Evolutionary conservation across 108 stramenopile species (phyloP).

Genomic region (Nitzschia sp.): DNA sequence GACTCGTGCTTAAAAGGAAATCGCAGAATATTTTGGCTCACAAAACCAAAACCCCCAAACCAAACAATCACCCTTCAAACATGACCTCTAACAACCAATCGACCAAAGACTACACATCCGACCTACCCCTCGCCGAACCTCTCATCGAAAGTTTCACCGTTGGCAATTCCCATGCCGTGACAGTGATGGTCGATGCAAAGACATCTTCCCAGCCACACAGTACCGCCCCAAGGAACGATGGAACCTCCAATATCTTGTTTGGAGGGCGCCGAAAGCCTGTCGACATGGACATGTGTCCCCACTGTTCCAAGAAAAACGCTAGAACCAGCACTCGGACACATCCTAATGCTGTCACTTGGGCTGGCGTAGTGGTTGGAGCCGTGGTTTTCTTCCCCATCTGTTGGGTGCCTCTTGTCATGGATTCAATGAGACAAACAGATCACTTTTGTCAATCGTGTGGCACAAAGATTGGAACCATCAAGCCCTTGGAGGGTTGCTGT

Average conservation of each 20-base stretch:
- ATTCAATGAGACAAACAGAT: constrained; percentile 31
- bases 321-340: constrained; percentile 22
- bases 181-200: constrained; percentile 10
- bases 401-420: constrained; percentile 32
- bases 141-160: constrained; percentile 2
- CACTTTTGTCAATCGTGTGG: constrained; percentile 29
- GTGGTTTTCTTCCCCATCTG: constrained; percentile 24
- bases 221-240: background rate
- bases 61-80: too few species aligned
- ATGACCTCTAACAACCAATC: too few species aligned
- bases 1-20: too few species aligned
- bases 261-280: constrained; percentile 20
- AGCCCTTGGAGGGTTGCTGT: constrained; percentile 24
- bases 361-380: constrained; percentile 10
- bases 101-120: too few species aligned
- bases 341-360: constrained; percentile 27
- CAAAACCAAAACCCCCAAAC: too few species aligned
- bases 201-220: background rate
- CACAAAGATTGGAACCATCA: constrained; percentile 30
- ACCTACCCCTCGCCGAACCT: constrained; percentile 6
- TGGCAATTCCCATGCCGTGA: constrained; percentile 11
- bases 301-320: constrained; percentile 10
- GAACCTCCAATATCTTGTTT: background rate
- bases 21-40: too few species aligned
- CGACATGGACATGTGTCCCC: constrained; percentile 6